Base-by-base conservation (phyloP, 2,329 filamentous ascomycete genomes). In the Alternaria dauci region DNA sequence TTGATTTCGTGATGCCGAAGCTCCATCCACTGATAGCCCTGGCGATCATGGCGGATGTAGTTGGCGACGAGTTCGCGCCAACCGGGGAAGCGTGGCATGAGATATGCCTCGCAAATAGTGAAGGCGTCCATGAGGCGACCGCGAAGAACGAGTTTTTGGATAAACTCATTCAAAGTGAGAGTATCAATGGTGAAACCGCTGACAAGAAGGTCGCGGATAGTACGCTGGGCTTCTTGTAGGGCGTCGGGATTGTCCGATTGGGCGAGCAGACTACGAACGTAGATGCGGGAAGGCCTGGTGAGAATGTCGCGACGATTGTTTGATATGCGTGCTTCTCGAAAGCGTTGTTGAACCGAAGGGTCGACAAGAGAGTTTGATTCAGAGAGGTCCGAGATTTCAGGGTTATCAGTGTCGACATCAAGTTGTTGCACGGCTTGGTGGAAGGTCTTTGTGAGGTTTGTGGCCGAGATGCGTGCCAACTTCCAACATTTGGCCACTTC, bases 71-170 rank as follows among this genome's bases (percentile, higher is more conserved):
- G 63, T 2, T 59, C 38, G 26, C 67, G 71, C 92, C 93, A 97
- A 25, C 93, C 92, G 11, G 86, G 86, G 86, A 93, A 97, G 34
- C 86, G 83, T 1, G 86, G 84, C 86, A 97, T 96, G 56, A 98
- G 88, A 61, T 88, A 87, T 26, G 83, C 80, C 80, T 98, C 94
- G 74, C 91, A 94, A 52, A 89, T 79, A 23, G 81, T 74, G 78
- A 95, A 96, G 38, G 93, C 93, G 20, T 89, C 83, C 48, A 87
- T 79, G 69, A 86, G 85, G 46, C 85, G 83, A 46, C 85, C 84
- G 55, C 88, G 82, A 14, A 83, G 81, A 25, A 88, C 87, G 28
- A 97, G 86, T 52, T 84, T 79, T 69, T 90, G 87, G 56, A 97
- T 85, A 65, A 91, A 89, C 52, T 86, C 83, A 74, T 96, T 95